Evolutionary conservation across 441 rosid species (phyloP).

Genomic region (Aquilaria agallochum): DNA sequence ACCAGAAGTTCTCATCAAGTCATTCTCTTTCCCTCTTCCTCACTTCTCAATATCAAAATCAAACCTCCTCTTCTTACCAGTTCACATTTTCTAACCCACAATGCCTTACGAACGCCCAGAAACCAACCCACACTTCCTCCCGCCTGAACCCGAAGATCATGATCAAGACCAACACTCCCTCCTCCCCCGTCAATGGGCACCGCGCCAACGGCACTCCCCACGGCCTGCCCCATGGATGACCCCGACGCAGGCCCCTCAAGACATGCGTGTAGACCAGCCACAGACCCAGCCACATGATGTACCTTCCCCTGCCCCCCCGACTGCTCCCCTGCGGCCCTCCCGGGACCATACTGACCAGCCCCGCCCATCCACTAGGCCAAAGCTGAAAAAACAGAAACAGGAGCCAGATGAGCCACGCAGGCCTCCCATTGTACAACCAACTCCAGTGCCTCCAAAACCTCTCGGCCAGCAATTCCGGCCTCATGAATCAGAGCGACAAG

Average conservation of each 20-base stretch:
- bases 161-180: slow-evolving; percentile 11
- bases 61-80: slow-evolving; percentile 11
- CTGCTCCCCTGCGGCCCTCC: neutral
- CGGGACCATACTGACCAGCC: neutral
- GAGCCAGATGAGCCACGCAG: slow-evolving; percentile 1
- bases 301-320: slow-evolving; percentile 7
- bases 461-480: neutral
- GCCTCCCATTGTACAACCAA: slow-evolving; percentile 9
- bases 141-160: neutral
- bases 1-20: slow-evolving; percentile 54
- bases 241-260: too few relatives aligned
- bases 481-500: neutral
- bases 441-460: neutral
- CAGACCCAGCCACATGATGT: slow-evolving; percentile 19
- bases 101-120: slow-evolving; percentile 41
- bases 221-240: too few relatives aligned
- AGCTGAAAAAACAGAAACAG: slow-evolving; percentile 1
- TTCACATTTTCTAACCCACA: neutral
- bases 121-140: slow-evolving; percentile 60
- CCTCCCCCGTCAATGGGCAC: neutral
- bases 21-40: slow-evolving; percentile 29
- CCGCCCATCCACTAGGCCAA: neutral
- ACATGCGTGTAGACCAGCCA: too few relatives aligned
- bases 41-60: slow-evolving; percentile 17
- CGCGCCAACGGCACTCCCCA: neutral